These are phyloP conservation scores for Zopfia rhizophila DNA, from an alignment of 2,329 filamentous ascomycete species.

Conservation along the genomic window DNA sequence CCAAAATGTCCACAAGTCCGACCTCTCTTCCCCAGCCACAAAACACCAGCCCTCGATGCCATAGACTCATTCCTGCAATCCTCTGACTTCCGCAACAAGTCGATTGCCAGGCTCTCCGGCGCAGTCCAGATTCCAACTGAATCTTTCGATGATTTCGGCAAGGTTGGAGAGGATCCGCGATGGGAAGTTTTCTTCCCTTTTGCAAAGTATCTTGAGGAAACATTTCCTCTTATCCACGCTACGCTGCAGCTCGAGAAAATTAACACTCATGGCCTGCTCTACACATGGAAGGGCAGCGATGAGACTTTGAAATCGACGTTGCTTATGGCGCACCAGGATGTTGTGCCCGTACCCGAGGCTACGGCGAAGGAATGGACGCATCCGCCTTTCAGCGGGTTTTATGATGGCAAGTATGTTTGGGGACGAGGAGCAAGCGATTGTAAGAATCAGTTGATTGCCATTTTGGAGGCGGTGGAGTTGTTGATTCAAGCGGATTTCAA, in stretches of 20 bases:
- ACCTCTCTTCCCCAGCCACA: constrained; percentile 35
- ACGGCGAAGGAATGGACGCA: constrained; percentile 68
- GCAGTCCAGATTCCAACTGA: constrained; percentile 66
- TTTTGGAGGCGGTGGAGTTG: constrained; percentile 65
- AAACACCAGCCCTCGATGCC: constrained; percentile 38
- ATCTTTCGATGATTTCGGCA: constrained; percentile 66
- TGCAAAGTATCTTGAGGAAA: constrained; percentile 49
- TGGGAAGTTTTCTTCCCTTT: constrained; percentile 70
- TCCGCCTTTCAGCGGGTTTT: constrained; percentile 69
- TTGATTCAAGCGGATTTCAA: constrained; percentile 63
- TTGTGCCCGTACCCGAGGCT: constrained; percentile 65
- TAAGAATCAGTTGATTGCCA: constrained; percentile 69
- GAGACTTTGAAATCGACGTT: constrained; percentile 64
- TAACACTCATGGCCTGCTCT: constrained; percentile 69
- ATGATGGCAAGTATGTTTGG: constrained; percentile 68
- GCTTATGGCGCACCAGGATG: constrained; percentile 72
- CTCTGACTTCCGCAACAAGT: constrained; percentile 42
- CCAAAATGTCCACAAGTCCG: constrained; percentile 41
- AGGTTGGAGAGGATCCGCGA: constrained; percentile 64
- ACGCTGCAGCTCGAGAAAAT: constrained; percentile 63
- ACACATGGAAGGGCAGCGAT: constrained; percentile 66
- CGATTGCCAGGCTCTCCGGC: constrained; percentile 53
- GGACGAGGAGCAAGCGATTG: constrained; percentile 69
- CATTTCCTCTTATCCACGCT: constrained; percentile 51
- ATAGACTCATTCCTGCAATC: constrained; percentile 37